Conservation (phyloP, 202 grass and related monocot species). For the Cymbopogon flexuosus region DNA sequence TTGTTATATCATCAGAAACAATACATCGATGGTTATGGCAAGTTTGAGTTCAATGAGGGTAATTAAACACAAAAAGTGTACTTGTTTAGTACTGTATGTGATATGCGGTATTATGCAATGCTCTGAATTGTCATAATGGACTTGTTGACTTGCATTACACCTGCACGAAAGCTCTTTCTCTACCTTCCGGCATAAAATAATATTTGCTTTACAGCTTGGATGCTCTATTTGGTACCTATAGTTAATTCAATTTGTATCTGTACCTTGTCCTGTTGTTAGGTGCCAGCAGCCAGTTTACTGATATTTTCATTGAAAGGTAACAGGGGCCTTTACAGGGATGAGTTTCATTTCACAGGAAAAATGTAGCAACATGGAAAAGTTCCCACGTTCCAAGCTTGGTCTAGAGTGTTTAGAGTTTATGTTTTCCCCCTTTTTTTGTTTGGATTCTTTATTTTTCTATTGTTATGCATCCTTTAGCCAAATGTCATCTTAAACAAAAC, state of each 20-base stretch:
- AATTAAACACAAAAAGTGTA: neutral
- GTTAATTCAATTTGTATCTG: neutral
- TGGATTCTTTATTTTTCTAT: neutral
- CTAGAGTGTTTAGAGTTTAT: neutral
- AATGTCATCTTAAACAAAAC: neutral
- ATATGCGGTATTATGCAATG: constrained; percentile 2
- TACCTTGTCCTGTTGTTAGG: constrained; percentile 7
- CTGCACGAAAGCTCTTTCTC: constrained; percentile 30
- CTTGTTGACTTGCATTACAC: neutral
- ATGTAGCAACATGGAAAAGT: neutral
- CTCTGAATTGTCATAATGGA: constrained; percentile 4
- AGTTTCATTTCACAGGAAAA: neutral
- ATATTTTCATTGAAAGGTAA: constrained; percentile 11
- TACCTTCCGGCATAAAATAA: constrained; percentile 21
- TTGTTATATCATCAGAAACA: neutral
- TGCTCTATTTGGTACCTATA: constrained; percentile 18
- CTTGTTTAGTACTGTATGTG: constrained; percentile 14
- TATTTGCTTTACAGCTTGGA: constrained; percentile 9
- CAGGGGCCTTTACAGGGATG: neutral
- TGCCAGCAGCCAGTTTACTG: neutral
- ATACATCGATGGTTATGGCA: neutral
- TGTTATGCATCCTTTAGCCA: neutral
- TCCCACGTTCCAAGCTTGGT: neutral
- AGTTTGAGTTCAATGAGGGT: neutral
- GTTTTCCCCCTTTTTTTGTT: neutral